Evolutionary conservation across 164 flowering plant species (phyloP).

Genomic region (Macadamia integrifolia): DNA sequence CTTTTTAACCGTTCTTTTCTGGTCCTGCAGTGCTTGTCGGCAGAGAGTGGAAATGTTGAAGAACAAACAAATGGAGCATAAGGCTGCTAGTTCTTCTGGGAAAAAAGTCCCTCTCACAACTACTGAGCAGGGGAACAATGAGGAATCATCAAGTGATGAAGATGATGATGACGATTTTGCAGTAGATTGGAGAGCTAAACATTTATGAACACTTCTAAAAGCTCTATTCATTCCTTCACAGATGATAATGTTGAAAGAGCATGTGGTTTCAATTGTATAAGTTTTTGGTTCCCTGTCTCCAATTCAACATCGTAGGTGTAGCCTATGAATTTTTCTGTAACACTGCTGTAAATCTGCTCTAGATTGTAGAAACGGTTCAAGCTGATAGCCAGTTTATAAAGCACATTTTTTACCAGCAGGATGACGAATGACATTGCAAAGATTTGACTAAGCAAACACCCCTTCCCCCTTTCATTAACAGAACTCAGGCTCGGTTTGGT

Average conservation of each 20-base stretch:
- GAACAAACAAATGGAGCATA: slow-evolving; percentile 58
- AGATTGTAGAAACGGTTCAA: too few species aligned
- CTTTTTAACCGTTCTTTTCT: background rate
- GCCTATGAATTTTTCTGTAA: too few species aligned
- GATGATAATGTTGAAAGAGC: background rate
- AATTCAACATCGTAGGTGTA: too few species aligned
- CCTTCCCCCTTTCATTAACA: too few species aligned
- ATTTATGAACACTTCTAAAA: background rate
- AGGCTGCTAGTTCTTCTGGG: slow-evolving; percentile 43
- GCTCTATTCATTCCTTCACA: background rate
- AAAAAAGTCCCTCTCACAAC: slow-evolving; percentile 13
- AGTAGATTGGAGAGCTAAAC: background rate
- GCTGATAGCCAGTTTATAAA: too few species aligned
- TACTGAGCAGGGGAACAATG: background rate
- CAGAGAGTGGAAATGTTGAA: slow-evolving; percentile 69
- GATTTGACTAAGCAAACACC: too few species aligned
- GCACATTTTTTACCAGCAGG: too few species aligned
- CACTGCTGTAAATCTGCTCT: too few species aligned
- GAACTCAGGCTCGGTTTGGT: too few species aligned
- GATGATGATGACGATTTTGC: background rate
- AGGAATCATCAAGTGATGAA: background rate
- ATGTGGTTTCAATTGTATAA: background rate
- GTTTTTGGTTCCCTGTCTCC: too few species aligned
- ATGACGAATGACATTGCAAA: too few species aligned
- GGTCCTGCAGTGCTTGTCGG: slow-evolving; percentile 38